Evolutionary conservation across 2,329 filamentous ascomycete genomes (phyloP).

Genomic region (Diaporthe caulivora): DNA sequence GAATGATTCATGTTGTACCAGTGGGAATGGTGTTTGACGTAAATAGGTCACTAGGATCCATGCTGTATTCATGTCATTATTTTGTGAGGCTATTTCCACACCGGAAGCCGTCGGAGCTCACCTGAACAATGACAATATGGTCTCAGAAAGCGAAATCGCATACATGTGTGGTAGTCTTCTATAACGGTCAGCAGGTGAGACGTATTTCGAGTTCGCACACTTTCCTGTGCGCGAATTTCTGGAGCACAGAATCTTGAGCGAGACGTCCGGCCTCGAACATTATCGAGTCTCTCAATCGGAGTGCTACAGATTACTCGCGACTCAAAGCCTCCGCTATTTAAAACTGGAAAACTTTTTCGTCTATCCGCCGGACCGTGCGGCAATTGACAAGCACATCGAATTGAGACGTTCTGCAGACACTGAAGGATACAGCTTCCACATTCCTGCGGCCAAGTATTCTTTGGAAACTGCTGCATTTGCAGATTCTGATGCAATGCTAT

Average conservation of each 20-base stretch:
- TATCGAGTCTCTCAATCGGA: not conserved
- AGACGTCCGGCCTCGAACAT: not conserved
- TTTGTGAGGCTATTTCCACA: not conserved
- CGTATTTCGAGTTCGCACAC: not conserved
- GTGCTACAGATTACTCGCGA: not conserved
- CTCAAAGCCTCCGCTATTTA: not conserved
- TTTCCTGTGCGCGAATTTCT: conserved; percentile 5
- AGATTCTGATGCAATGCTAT: no score
- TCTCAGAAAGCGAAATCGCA: not conserved
- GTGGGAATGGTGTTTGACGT: no score
- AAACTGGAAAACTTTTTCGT: not conserved
- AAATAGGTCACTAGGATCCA: no score
- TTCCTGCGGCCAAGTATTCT: no score
- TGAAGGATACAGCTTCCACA: no score
- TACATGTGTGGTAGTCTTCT: not conserved
- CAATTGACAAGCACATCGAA: no score
- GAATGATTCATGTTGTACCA: no score
- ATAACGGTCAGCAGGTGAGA: not conserved
- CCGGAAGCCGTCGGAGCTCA: not conserved
- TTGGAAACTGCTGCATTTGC: no score
- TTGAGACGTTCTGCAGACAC: no score
- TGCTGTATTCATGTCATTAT: no score
- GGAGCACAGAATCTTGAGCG: not conserved
- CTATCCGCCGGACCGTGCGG: no score
- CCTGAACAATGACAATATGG: not conserved